Base-by-base conservation (phyloP, 305 asterid genomes). In the Stenogyne calaminthoides region DNA sequence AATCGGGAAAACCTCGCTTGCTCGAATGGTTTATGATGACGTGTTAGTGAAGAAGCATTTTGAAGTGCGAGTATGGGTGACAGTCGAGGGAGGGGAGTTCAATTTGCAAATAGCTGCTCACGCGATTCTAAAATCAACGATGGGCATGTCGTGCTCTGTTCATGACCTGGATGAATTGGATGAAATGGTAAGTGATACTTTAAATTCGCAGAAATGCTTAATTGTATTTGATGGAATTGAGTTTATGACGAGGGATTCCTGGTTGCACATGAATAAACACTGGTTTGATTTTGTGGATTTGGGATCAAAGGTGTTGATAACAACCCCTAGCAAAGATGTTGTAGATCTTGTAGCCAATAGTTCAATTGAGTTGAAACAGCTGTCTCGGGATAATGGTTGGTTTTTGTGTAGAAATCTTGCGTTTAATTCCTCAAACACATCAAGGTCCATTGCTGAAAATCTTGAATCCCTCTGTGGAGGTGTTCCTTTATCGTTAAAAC, bases 191-290 rank as follows among this genome's bases (percentile, higher is more conserved):
- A 55, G 68, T 18, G 78, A 74, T 16, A 39, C 36, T 42, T 74
- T 74, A 66, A 36, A 36, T 3, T 56, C 40, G 2, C 59, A 29
- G 0, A 65, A 9, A 42, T 74, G 78, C 57, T 74, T 74, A 14
- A 55, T 74, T 56, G 78, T 74, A 36, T 65, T 74, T 74, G 78
- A 74, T 65, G 78, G 39, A 42, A 34, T 74, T 44, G 73, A 65
- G 9, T 56, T 36, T 18, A 42, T 74, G 67, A 2, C 60, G 0
- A 11, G 29, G 7, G 68, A 66, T 56, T 57, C 54, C 0, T 74
- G 72, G 78, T 10, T 15, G 15, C 67, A 74, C 61, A 74, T 74
- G 49, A 57, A 39, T 2, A 6, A 18, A 3, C 2, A 6, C 29
- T 74, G 78, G 78, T 66, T 74, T 14, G 3, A 14, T 66, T 10